Base-by-base conservation (phyloP, 805 yeast genomes). In the Blastobotrys terrestris region DNA sequence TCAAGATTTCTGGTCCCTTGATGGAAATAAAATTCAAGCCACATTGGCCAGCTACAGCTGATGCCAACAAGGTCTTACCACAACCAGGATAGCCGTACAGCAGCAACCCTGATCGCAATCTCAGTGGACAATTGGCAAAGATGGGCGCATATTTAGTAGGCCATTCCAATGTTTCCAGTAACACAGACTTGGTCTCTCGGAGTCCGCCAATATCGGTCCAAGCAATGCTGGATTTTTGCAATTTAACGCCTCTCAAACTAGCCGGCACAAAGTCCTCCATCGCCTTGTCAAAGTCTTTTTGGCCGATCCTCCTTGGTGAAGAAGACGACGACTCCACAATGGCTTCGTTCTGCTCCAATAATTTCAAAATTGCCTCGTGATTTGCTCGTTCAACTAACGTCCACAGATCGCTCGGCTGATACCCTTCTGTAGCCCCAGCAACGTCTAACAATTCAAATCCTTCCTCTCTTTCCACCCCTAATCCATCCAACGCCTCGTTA, bases 61-160 rank as follows among this genome's bases (percentile, higher is more conserved):
- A 85, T 0, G 98, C 98, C 41, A 92, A 68, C 56, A 91, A 73
- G 0, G 98, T 92, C 68, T 92, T 92, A 46, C 99, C 99, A 70
- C 99, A 92, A 1, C 99, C 99, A 0, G 99, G 98, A 65, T 88
- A 92, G 0, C 99, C 99, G 67, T 92, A 92, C 13, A 92, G 76
- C 49, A 92, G 71, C 20, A 92, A 80, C 49, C 99, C 99, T 0
- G 97, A 88, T 61, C 98, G 77, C 50, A 92, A 73, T 52, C 98
- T 72, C 50, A 92, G 72, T 0, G 98, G 96, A 62, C 96, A 88
- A 56, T 81, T 81, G 15, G 84, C 83, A 69, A 94, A 92, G n/a
- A 92, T 88, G 3, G 97, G 97, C 0, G 96, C 95, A 64, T 92
- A 92, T 62, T 84, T 89, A 1, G 96, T 88, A 1, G 99, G 99